Evolutionary conservation across 352 stramenopile species (phyloP).

Genomic region (Pythium rhizo-oryzae): DNA sequence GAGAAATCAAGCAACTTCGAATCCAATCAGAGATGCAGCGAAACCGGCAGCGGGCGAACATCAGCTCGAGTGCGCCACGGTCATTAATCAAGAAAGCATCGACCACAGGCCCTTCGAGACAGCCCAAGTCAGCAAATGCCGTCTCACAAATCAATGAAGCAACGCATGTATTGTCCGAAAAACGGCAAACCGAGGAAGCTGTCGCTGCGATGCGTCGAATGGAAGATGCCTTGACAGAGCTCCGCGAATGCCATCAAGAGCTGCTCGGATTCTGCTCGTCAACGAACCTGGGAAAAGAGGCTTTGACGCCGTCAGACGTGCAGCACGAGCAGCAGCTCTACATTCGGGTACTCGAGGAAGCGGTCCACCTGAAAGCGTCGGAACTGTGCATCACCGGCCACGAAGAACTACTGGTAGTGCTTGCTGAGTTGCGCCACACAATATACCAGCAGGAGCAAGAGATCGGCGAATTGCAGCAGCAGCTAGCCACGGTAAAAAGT

Average conservation of each 20-base stretch:
- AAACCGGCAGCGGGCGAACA: constrained; percentile 14
- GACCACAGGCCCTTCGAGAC: neutral
- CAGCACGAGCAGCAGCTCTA: constrained; percentile 60
- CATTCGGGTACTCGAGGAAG: constrained; percentile 79
- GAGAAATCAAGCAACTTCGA: constrained; percentile 45
- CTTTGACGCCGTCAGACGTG: neutral
- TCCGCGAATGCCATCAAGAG: constrained; percentile 43
- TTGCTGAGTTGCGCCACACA: constrained; percentile 76
- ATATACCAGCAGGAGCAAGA: constrained; percentile 76
- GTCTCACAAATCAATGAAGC: neutral
- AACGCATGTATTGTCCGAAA: neutral
- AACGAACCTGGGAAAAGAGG: neutral
- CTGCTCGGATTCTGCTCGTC: constrained; percentile 12
- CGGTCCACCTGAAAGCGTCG: constrained; percentile 67
- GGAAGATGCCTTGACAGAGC: constrained; percentile 42
- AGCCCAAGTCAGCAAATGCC: neutral
- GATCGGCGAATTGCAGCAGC: constrained; percentile 31
- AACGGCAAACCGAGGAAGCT: constrained; percentile 21
- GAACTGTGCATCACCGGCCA: constrained; percentile 73
- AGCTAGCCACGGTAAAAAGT: constrained; percentile 11
- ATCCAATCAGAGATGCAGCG: constrained; percentile 46
- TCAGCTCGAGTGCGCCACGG: neutral
- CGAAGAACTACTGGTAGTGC: constrained; percentile 74
- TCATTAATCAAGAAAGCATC: constrained; percentile 14
- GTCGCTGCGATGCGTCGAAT: constrained; percentile 41